Percentiles rank a stretch among this genome's conserved stretches.
Evolutionary conservation across 1,139 yeast species (phyloP).

Genomic region (Blastobotrys proliferans): DNA sequence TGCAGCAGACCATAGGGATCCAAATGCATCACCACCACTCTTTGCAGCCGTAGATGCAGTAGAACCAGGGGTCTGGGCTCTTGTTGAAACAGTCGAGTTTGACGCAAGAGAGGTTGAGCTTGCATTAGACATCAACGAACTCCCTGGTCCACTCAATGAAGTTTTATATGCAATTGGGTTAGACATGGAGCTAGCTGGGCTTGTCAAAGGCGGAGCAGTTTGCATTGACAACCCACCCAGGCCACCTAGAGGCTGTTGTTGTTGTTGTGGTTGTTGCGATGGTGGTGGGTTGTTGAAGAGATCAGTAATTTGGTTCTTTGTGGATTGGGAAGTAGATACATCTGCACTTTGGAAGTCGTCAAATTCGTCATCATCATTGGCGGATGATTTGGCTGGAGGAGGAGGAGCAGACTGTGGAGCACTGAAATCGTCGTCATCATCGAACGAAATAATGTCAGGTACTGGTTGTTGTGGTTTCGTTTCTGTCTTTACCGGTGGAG

Average conservation of each 20-base stretch:
- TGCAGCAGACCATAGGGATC: conserved; percentile 73
- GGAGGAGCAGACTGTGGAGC: conserved; percentile 80
- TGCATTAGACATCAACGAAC: conserved; percentile 9
- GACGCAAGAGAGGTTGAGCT: conserved; percentile 12
- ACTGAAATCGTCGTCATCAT: conserved; percentile 80
- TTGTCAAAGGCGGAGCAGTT: conserved; percentile 35
- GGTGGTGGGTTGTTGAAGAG: conserved; percentile 26
- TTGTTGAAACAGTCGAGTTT: conserved; percentile 25
- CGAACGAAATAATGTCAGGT: conserved; percentile 25
- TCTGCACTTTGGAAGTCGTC: conserved; percentile 89
- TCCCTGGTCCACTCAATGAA: conserved; percentile 10
- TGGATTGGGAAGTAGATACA: conserved; percentile 26
- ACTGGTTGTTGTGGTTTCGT: conserved; percentile 15
- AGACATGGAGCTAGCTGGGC: conserved; percentile 20
- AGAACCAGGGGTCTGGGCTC: no score
- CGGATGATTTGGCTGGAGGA: conserved; percentile 24
- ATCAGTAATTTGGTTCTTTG: conserved; percentile 22
- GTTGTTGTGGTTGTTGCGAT: conserved; percentile 22
- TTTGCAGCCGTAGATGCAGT: conserved; percentile 37
- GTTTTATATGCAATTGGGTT: conserved; percentile 6
- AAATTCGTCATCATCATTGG: conserved; percentile 79
- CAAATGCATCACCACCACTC: conserved; percentile 64
- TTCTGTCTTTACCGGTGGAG: conserved; percentile 4
- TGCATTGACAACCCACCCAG: conserved; percentile 5
- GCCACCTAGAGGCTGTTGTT: conserved; percentile 14